Evolutionary conservation across 1,139 yeast genomes (phyloP).

Genomic region (Ogataea hybrid): DNA sequence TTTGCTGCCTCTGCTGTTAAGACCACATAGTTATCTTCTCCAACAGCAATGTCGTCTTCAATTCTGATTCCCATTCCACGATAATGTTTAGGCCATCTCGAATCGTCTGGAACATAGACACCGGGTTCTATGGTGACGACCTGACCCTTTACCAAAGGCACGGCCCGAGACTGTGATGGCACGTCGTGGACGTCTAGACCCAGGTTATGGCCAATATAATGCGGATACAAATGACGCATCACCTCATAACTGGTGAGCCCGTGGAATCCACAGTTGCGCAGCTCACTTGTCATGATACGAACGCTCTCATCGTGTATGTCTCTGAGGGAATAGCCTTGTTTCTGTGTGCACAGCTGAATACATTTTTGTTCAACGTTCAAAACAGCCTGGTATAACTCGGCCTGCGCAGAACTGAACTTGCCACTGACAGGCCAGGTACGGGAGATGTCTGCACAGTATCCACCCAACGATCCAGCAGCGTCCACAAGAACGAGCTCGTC

Average conservation of each 20-base stretch:
- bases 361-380: conserved; percentile 78
- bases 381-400: conserved; percentile 85
- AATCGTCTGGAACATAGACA: conserved; percentile 72
- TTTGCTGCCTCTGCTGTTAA: conserved; percentile 82
- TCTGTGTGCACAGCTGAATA: conserved; percentile 62
- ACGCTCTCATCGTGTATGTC: conserved; percentile 77
- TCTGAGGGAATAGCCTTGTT: conserved; percentile 55
- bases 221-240: conserved; percentile 71
- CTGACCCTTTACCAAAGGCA: conserved; percentile 54
- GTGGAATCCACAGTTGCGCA: conserved; percentile 69
- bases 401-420: conserved; percentile 73
- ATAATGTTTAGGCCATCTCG: conserved; percentile 73
- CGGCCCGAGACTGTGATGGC: conserved; percentile 56
- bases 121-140: conserved; percentile 97
- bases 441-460: conserved; percentile 94
- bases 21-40: conserved; percentile 49
- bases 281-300: conserved; percentile 54
- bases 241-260: conserved; percentile 50
- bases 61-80: conserved; percentile 92
- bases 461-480: conserved; percentile 93
- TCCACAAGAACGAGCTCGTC: conserved; percentile 90
- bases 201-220: conserved; percentile 91
- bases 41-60: conserved; percentile 89
- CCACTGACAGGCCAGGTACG: conserved; percentile 90
- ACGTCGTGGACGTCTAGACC: conserved; percentile 93